Evolutionary conservation across 1,284 basidiomycete genomes (phyloP).

Genomic region (Agaricales sp.): DNA sequence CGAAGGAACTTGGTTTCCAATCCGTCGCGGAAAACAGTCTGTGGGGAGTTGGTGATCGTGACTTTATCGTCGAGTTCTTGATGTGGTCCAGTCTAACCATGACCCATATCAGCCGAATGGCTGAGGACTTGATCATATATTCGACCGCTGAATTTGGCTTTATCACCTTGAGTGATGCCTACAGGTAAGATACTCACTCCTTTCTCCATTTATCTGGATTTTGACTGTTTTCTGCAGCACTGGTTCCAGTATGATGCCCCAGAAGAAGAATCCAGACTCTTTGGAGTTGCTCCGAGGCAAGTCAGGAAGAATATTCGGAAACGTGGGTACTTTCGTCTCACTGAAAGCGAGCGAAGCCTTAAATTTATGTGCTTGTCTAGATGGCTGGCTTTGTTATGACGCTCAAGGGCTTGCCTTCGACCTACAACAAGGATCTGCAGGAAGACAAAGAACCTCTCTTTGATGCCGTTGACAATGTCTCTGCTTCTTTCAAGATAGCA

Average conservation of each 20-base stretch:
- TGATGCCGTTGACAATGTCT: conserved; percentile 85
- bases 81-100: conserved; percentile 94
- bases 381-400: conserved; percentile 99
- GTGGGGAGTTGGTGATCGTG: conserved; percentile 92
- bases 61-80: conserved; percentile 95
- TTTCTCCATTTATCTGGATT: conserved; percentile 4
- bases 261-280: conserved; percentile 99
- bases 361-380: conserved; percentile 26
- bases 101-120: conserved; percentile 89
- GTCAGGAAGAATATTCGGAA: conserved; percentile 89
- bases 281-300: conserved; percentile 93
- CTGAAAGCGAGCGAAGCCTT: not conserved
- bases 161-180: conserved; percentile 89
- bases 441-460: conserved; percentile 98
- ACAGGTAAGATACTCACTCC: conserved; percentile 56
- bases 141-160: conserved; percentile 97
- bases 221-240: conserved; percentile 44
- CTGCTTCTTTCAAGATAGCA: conserved; percentile 86
- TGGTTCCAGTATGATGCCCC: conserved; percentile 98
- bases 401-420: conserved; percentile 93
- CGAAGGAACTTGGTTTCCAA: conserved; percentile 76
- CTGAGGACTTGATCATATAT: conserved; percentile 95
- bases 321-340: conserved; percentile 34
- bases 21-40: conserved; percentile 88
- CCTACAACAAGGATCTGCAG: conserved; percentile 98